These are phyloP conservation scores for barley (Hordeum vulgare) DNA, from an alignment of 176 grass and related monocot species.

Conservation along the genomic window MorexV3_pseudomolecules_assembly NC_058524.1:326545920-326546419, in stretches of 20 bases:
- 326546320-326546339: background rate
- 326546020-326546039: background rate
- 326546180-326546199: too few relatives aligned
- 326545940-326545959: too few relatives aligned
- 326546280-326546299: background rate
- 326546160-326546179: background rate
- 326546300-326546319: background rate
- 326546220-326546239: background rate
- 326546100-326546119: background rate
- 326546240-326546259: background rate
- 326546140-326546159: background rate
- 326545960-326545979: too few relatives aligned
- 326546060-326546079: slow-evolving; percentile 3
- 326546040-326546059: background rate
- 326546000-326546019: background rate
- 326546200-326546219: too few relatives aligned
- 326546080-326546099: background rate
- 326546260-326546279: background rate
- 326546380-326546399: background rate
- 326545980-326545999: background rate
- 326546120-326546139: background rate
- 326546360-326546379: background rate
- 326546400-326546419: background rate
- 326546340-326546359: background rate
- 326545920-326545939: too few relatives aligned